phyloP scores from a whole-genome alignment of 257 asterid genomes.

The Gentiana dahurica region DNA sequence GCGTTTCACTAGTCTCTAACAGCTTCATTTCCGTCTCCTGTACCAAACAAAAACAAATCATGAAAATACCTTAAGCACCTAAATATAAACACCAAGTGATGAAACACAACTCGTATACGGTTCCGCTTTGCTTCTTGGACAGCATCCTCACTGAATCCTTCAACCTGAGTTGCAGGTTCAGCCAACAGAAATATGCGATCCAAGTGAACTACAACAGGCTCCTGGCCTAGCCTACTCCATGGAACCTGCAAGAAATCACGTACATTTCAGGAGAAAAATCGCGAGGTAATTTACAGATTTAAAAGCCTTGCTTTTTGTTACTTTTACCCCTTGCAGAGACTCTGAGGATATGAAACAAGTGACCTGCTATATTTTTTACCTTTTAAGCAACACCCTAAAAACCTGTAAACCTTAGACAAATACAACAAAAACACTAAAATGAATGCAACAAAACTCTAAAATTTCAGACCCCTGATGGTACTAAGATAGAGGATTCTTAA shows the following conservation, averaged over 20 bases:
- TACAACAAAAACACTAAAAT: too few relatives aligned
- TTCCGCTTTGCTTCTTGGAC: slow-evolving; percentile 82
- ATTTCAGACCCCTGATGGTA: too few relatives aligned
- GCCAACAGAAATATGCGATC: slow-evolving; percentile 89
- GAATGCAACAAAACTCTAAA: too few relatives aligned
- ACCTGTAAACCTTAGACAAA: too few relatives aligned
- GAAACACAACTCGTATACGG: slow-evolving; percentile 58
- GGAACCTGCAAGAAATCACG: slow-evolving; percentile 52
- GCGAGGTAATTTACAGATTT: background rate
- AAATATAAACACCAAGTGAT: slow-evolving; percentile 8
- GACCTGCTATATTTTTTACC: too few relatives aligned
- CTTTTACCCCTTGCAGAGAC: too few relatives aligned
- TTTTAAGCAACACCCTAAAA: too few relatives aligned
- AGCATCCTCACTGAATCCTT: slow-evolving; percentile 92
- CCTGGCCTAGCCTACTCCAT: slow-evolving; percentile 99
- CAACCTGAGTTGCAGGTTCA: slow-evolving; percentile 95
- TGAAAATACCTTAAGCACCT: slow-evolving; percentile 9
- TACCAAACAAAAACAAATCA: slow-evolving; percentile 11
- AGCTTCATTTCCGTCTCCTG: slow-evolving; percentile 92
- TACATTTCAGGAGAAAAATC: background rate
- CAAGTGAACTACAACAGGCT: slow-evolving; percentile 84
- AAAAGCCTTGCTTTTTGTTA: background rate
- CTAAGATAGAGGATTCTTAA: too few relatives aligned
- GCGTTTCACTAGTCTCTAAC: slow-evolving; percentile 58
- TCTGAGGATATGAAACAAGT: too few relatives aligned